Conservation (phyloP, 2,329 filamentous ascomycete genomes). For the Trichoderma guizhouense region DNA sequence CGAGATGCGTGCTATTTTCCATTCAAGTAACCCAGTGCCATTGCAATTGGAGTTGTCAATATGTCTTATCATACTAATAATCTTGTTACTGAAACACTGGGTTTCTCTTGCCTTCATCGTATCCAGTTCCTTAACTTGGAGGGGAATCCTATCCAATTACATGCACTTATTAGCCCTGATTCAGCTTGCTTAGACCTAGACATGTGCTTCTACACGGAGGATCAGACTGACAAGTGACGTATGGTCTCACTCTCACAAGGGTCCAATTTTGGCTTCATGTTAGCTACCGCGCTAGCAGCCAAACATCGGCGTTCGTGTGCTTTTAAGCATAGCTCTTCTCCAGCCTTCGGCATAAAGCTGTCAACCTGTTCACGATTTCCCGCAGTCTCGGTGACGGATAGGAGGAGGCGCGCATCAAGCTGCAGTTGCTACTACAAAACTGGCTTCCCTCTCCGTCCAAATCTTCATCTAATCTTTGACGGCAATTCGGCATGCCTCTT, state of each 20-base stretch:
- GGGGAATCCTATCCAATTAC: too few species aligned
- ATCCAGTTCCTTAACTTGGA: background rate
- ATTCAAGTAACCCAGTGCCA: background rate
- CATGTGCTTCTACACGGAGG: background rate
- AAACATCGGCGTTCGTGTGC: background rate
- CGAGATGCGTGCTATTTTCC: background rate
- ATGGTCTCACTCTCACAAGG: background rate
- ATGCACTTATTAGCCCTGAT: too few species aligned
- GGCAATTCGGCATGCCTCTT: background rate
- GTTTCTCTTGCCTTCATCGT: background rate
- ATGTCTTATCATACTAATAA: background rate
- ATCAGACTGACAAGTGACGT: background rate
- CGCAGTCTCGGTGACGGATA: background rate
- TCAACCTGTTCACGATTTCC: too few species aligned
- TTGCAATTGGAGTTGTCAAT: background rate
- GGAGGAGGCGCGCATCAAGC: background rate
- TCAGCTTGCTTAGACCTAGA: background rate
- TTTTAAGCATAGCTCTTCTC: background rate
- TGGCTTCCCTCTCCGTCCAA: background rate
- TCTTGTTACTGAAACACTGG: background rate
- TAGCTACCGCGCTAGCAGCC: background rate
- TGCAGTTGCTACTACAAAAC: background rate
- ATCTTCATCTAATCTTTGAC: background rate
- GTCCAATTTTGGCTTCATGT: background rate
- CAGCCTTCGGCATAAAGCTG: background rate